phyloP scores from a whole-genome alignment of 1,284 basidiomycete genomes.

The Ganoderma resinaceum region DNA sequence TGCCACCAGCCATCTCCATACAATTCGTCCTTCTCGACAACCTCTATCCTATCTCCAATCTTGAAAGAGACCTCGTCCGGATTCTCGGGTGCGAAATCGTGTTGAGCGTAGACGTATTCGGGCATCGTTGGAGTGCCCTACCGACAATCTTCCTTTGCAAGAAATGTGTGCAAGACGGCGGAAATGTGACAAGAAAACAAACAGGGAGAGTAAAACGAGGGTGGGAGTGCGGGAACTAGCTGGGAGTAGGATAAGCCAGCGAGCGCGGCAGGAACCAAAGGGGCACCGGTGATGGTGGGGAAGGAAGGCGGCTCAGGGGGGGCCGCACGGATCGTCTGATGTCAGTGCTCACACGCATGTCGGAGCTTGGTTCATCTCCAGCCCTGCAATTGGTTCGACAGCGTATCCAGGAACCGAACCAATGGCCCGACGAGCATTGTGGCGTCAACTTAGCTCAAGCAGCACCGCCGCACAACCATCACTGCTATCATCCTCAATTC shows the following conservation, averaged over 20 bases:
- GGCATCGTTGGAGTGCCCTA: constrained; percentile 42
- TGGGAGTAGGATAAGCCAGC: constrained; percentile 10
- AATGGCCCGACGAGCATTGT: not conserved
- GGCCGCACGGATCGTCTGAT: not conserved
- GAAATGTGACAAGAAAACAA: not conserved
- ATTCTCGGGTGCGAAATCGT: constrained; percentile 91
- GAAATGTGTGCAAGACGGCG: not conserved
- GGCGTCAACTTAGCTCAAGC: not conserved
- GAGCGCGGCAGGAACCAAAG: not conserved
- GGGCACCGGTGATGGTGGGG: not conserved
- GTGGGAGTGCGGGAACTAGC: constrained; percentile 4
- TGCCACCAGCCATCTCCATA: constrained; percentile 99
- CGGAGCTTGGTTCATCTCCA: not conserved
- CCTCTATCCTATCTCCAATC: constrained; percentile 87
- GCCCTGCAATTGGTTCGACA: not conserved
- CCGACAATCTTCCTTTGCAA: not conserved
- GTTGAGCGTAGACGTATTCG: constrained; percentile 79
- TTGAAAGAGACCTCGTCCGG: constrained; percentile 92
- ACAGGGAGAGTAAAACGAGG: constrained; percentile 6
- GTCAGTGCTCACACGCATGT: not conserved
- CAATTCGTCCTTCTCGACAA: constrained; percentile 93
- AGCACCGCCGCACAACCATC: not conserved
- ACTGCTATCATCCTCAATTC: not conserved
- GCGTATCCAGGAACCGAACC: not conserved
- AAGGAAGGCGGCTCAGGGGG: not conserved